phyloP scores from a whole-genome alignment of 2,329 filamentous ascomycete species.

The Arthrinium phaeospermum region DNA sequence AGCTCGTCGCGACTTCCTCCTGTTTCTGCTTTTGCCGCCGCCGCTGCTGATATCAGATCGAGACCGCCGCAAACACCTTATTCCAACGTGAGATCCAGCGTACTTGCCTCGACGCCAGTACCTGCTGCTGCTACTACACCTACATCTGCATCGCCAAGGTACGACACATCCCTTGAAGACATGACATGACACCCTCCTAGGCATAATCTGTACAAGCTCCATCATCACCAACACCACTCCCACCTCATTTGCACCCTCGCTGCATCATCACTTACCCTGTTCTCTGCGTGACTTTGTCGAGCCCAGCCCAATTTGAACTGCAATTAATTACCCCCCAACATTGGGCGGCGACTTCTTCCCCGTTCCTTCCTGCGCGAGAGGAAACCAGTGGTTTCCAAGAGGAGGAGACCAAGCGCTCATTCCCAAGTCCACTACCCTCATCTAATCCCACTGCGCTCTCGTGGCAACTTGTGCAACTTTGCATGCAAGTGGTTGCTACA shows the following conservation, averaged over 20 bases:
- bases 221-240: constrained; percentile 3
- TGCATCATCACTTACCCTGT: neutral
- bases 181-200: neutral
- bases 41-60: constrained; percentile 15
- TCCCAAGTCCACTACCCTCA: constrained; percentile 10
- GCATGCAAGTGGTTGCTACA: neutral
- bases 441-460: neutral
- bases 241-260: constrained; percentile 8
- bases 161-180: constrained; percentile 28
- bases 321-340: neutral
- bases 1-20: constrained; percentile 55
- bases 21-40: constrained; percentile 22
- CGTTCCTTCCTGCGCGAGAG: neutral
- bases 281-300: neutral
- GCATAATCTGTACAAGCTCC: constrained; percentile 4
- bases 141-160: constrained; percentile 35
- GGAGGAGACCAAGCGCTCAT: constrained; percentile 1
- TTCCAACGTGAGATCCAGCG: constrained; percentile 31
- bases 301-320: constrained; percentile 1
- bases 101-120: constrained; percentile 30
- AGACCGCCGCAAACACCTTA: constrained; percentile 18
- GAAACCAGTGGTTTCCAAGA: neutral
- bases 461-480: neutral
- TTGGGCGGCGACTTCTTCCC: neutral
- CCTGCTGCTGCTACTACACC: constrained; percentile 28